phyloP scores from a whole-genome alignment of 768 basidiomycete genomes.

The Boletus reticulatus region DNA sequence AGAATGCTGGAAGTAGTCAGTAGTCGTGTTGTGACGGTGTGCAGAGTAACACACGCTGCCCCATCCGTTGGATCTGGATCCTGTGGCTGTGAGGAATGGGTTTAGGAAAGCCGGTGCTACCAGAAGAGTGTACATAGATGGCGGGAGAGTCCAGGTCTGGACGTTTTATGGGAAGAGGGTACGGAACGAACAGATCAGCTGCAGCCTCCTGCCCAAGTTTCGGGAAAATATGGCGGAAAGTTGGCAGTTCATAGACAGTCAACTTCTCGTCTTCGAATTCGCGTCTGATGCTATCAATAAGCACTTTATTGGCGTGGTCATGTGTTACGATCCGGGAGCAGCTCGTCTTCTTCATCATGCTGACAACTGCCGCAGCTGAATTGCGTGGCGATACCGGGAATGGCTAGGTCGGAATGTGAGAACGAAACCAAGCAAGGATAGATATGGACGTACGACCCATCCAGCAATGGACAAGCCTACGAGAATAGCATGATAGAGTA shows the following conservation, averaged over 20 bases:
- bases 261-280: not conserved
- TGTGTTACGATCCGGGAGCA: slow-evolving; percentile 20
- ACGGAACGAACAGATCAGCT: slow-evolving; percentile 11
- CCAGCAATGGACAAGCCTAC: not conserved
- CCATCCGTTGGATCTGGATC: slow-evolving; percentile 33
- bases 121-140: slow-evolving; percentile 22
- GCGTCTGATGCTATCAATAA: slow-evolving; percentile 10
- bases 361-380: not conserved
- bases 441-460: too few species aligned
- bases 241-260: slow-evolving; percentile 9
- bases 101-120: slow-evolving; percentile 49
- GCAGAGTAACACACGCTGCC: slow-evolving; percentile 27
- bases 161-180: slow-evolving; percentile 1
- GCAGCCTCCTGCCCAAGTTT: slow-evolving; percentile 23
- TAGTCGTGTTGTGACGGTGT: too few species aligned
- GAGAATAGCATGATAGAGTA: not conserved
- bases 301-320: not conserved
- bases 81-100: slow-evolving; percentile 35
- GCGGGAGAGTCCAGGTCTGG: slow-evolving; percentile 11
- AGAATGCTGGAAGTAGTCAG: not conserved
- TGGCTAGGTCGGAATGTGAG: not conserved
- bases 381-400: not conserved
- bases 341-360: not conserved
- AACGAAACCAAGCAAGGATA: too few species aligned
- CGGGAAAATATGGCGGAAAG: slow-evolving; percentile 33